Evolutionary conservation across 805 yeast genomes (phyloP), one percentile per base, ranked within the genome.

Genomic region (Sugiyamaella qingdaonensis): DNA sequence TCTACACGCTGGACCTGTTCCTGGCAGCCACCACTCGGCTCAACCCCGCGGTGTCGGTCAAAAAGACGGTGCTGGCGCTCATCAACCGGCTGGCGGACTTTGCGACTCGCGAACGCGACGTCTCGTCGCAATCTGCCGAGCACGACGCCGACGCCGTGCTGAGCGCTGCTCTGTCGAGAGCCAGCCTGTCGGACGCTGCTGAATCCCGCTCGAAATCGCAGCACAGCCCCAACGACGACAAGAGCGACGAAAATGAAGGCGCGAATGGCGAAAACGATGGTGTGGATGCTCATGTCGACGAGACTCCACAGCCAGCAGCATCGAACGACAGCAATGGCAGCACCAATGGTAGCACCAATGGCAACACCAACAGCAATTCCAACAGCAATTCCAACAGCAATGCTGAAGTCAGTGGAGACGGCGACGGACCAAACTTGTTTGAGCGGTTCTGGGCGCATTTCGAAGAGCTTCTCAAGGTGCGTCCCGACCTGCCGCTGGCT

Each of bases 21-120:
- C 74, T 94, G 59, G 77, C 77, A 31, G 82, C 91, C 1, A 78
- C 88, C 18, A 69, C 83, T 51, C 77, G 80, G 53, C 73, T 94
- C 55, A 83, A 81, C 64, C 90, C 94, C 1, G 75, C 78, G 45
- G 86, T 88, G n/a, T 77, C 82, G 43, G 76, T 86, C 52, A 78
- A 82, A 42, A 83, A 79, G 52, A 78, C 91, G 32, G 74, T 91
- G 31, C 70, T 81, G 13, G 79, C 91, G 0, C 74, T 94, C 64
- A 81, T 92, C 51, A 84, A 85, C 43, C 77, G 97, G 10, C 51
- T 63, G 32, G 59, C 65, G 2, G 64, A 61, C 24, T 62, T 52
- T 47, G 58, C 63, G n/a, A 60, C 62, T 10, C 55, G 62, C 39
- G 57, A 58, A 48, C 62, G 35, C 19, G 54, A 51, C 10, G 34